Evolutionary conservation across 1,284 basidiomycete species (phyloP), one percentile per base, ranked within the genome.

Genomic region (Retiboletus flavoniger): DNA sequence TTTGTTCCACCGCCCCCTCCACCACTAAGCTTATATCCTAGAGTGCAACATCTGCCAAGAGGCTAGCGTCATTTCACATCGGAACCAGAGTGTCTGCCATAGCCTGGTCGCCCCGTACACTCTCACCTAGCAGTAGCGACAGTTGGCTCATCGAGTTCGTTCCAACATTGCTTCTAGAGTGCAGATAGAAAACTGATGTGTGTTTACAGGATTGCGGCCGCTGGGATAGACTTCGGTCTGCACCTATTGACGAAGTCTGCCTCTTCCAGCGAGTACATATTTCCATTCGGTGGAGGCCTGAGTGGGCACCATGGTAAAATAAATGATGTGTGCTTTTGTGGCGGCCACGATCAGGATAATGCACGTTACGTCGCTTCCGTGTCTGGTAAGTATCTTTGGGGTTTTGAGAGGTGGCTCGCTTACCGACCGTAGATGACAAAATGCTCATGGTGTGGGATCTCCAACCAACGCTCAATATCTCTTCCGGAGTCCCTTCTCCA

Each of bases 371-470:
- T 91, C 49, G 89, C 88, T 10, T 89, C 89, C 7, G 87, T 89
- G 21, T 88, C 87, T 47, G 89, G 89, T 84, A 60, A 56, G 75
- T 68, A 13, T 36, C 35, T 43, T 41, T 7, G 44, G 24, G 26
- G 40, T 50, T 38, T 28, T 35, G 34, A 47, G 21, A 46, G 14
- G n/a, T 28, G 11, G 43, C 45, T 51, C 35, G 47, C 47, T 54
- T 28, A 60, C 35, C 31, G 21, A 13, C 41, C 32, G 56, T 21
- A 90, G 89, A 90, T 60, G 89, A 91, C 71, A 87, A 83, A 65
- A 86, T 85, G 77, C 77, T 91, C 45, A 86, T 91, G 81, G 82
- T 92, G 14, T 92, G 89, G 89, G 87, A 92, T 68, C 78, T 92
- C 17, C 74, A 81, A 63, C 86, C 87, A 3, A 65, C 73, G 24